Base-by-base conservation (phyloP, 352 stramenopile genomes). In the Globisporangium mamillatum region DNA sequence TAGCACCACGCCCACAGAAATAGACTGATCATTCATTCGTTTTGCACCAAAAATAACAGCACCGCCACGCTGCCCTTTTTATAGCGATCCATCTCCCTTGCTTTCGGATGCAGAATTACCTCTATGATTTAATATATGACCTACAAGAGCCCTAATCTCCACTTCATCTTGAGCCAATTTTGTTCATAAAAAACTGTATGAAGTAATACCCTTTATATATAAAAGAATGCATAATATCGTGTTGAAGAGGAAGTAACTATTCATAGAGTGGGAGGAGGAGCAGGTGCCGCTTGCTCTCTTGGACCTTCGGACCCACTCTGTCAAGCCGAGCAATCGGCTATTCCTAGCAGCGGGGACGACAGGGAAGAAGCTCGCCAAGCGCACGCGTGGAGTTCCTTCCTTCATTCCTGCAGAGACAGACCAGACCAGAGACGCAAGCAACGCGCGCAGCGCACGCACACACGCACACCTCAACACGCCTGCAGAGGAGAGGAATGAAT, bases 401-500 rank as follows among this genome's bases (percentile, higher is more conserved):
- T 38, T 38, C 29, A 50, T 50, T 52, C 44, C 44, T 52, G 5
- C 18, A 52, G 18, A 18, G 32, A 50, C 56, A 14, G 56, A 62
- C 20, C 18, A 52, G 44, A 50, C 20, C 18, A 52, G 44, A 32
- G 56, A 50, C n/a, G 20, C 55, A 46, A 61, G 55, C 10, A 32
- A 44, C 25, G 6, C 27, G 16, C 27, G 55, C 10, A 32, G 27
- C 25, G 6, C 27, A 24, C 27, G 0, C 27, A n/a, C 55, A 61
- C 32, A 18, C 56, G 29, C 29, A 20, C 32, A 22, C n/a, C 55
- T 61, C 25, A 59, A 25, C 53, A 27, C 25, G 12, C 27, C 38
- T 14, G 12, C 38, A 46, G 14, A 46, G 50, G n/a, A 46, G 14
- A 46, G 50, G n/a, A 50, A 62, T 62, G 60, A 50, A 66, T 24